Evolutionary conservation across 164 flowering plant genomes (phyloP).

Genomic region (Tetracentron sinense): DNA sequence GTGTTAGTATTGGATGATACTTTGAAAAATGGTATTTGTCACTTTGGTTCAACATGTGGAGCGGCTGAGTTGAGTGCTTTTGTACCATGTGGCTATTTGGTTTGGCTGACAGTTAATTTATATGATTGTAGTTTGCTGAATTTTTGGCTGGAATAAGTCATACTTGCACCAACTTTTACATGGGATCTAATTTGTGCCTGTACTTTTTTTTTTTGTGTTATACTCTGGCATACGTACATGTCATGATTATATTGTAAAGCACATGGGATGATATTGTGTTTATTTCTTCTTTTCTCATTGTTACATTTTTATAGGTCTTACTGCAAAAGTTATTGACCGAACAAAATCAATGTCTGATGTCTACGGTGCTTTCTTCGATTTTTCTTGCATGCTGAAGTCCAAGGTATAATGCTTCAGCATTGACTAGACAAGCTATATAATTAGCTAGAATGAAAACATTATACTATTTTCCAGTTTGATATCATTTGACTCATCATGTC

Average conservation of each 20-base stretch:
- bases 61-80: neutral
- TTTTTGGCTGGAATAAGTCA: too few relatives aligned
- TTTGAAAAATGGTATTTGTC: too few relatives aligned
- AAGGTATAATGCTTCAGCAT: slow-evolving; percentile 52
- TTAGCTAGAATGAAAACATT: too few relatives aligned
- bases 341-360: slow-evolving; percentile 81
- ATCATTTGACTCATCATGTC: too few relatives aligned
- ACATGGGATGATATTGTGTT: too few relatives aligned
- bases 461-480: too few relatives aligned
- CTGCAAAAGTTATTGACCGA: slow-evolving; percentile 77
- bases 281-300: slow-evolving; percentile 3
- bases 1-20: neutral
- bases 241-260: too few relatives aligned
- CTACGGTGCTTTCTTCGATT: slow-evolving; percentile 83
- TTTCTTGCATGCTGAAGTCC: slow-evolving; percentile 65
- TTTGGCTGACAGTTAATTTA: too few relatives aligned
- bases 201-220: neutral
- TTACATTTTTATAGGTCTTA: slow-evolving; percentile 52
- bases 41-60: neutral
- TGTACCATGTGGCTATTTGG: too few relatives aligned
- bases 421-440: neutral
- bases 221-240: too few relatives aligned
- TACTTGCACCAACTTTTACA: neutral
- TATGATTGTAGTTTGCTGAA: too few relatives aligned
- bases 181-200: neutral